Conservation (phyloP, 1,284 basidiomycete species). For the Ganoderma multipileum region DNA sequence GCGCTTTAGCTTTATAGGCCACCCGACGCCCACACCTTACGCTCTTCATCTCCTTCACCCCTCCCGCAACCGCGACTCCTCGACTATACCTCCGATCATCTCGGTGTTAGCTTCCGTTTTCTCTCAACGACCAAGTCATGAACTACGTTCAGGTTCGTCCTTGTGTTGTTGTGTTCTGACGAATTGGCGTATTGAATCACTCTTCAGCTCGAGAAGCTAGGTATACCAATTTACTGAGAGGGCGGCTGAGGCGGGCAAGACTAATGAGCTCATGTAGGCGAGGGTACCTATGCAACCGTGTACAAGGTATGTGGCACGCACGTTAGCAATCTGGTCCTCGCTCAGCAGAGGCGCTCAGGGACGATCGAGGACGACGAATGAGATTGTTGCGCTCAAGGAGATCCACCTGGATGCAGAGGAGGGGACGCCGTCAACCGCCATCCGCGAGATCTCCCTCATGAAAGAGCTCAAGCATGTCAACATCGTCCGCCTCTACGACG, state of each 20-base stretch:
- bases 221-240: slow-evolving; percentile 38
- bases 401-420: slow-evolving; percentile 97
- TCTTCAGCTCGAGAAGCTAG: slow-evolving; percentile 85
- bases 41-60: not conserved
- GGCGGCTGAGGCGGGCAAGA: not conserved
- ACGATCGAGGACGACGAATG: slow-evolving; percentile 85
- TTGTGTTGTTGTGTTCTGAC: not conserved
- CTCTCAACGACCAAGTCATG: slow-evolving; percentile 41
- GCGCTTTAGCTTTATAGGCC: not conserved
- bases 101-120: slow-evolving; percentile 5
- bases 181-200: slow-evolving; percentile 6
- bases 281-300: slow-evolving; percentile 90
- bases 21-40: not conserved
- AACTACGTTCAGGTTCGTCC: slow-evolving; percentile 73
- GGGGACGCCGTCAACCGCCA: slow-evolving; percentile 93
- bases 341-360: slow-evolving; percentile 58
- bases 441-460: slow-evolving; percentile 96
- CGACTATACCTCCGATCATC: slow-evolving; percentile 8
- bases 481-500: slow-evolving; percentile 96
- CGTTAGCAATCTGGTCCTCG: slow-evolving; percentile 13
- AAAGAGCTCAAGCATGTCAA: slow-evolving; percentile 96
- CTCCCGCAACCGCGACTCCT: not conserved
- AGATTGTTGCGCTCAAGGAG: slow-evolving; percentile 92
- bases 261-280: slow-evolving; percentile 52
- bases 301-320: slow-evolving; percentile 71